Conservation (phyloP, 2,329 filamentous ascomycete species). For the Hypoxylon sp. region DNA sequence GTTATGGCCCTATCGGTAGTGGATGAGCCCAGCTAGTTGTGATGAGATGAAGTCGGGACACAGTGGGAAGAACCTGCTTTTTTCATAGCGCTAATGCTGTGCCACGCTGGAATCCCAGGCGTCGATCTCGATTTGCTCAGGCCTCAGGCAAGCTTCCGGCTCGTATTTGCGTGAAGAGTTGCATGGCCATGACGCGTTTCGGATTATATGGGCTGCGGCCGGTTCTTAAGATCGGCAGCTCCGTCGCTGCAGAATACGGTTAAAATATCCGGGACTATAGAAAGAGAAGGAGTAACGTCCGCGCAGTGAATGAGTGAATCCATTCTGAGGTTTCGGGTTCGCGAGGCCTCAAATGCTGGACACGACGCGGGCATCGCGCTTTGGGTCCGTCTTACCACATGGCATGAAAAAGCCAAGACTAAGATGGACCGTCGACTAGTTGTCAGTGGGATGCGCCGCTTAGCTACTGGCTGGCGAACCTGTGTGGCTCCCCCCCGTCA, state of each 20-base stretch:
- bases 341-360: conserved; percentile 12
- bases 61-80: conserved; percentile 41
- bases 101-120: conserved; percentile 39
- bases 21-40: conserved; percentile 19
- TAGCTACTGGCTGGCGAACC: conserved; percentile 26
- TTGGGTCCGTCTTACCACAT: conserved; percentile 29
- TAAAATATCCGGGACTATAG: conserved; percentile 23
- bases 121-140: conserved; percentile 47
- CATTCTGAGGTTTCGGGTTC: conserved; percentile 7
- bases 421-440: conserved; percentile 25
- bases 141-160: conserved; percentile 36
- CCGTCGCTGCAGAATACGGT: conserved; percentile 22
- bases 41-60: conserved; percentile 38
- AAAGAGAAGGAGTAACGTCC: conserved; percentile 7
- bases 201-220: conserved; percentile 35
- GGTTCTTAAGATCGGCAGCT: conserved; percentile 40
- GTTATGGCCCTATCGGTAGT: conserved; percentile 17
- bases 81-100: conserved; percentile 41
- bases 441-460: conserved; percentile 27
- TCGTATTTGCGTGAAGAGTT: conserved; percentile 45
- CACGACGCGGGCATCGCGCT: conserved; percentile 19
- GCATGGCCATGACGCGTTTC: conserved; percentile 41
- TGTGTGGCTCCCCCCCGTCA: conserved; percentile 21
- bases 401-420: conserved; percentile 37
- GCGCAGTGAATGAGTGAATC: conserved; percentile 14